Evolutionary conservation across 768 basidiomycete species (phyloP).

Genomic region (Collybia sp.): DNA sequence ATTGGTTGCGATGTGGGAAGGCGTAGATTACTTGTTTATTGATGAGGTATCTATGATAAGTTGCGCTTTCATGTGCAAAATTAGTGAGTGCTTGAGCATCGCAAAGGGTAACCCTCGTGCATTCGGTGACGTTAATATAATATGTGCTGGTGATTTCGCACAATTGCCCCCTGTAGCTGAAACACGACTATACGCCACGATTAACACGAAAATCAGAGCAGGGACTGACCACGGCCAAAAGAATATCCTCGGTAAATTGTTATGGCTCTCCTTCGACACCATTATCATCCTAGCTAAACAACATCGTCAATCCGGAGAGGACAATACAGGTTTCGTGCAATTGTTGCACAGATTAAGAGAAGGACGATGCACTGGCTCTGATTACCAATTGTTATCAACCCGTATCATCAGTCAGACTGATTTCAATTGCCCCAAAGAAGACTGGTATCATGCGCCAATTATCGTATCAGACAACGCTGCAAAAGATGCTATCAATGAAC

Average conservation of each 20-base stretch:
- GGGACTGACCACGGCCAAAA: conserved; percentile 9
- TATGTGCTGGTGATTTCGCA: too few relatives aligned
- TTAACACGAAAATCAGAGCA: conserved; percentile 5
- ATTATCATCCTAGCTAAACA: conserved; percentile 21
- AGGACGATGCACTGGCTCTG: conserved; percentile 20
- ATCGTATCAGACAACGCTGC: too few relatives aligned
- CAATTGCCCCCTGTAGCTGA: conserved; percentile 33
- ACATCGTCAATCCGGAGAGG: conserved; percentile 21
- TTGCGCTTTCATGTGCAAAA: too few relatives aligned
- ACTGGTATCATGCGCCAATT: conserved; percentile 26
- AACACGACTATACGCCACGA: conserved; percentile 13
- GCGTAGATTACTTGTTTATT: too few relatives aligned
- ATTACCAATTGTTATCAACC: conserved; percentile 14
- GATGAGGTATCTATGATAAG: too few relatives aligned
- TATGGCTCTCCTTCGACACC: conserved; percentile 25
- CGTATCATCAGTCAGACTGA: conserved; percentile 2
- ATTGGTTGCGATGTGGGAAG: too few relatives aligned
- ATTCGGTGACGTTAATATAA: conserved; percentile 38
- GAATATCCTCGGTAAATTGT: conserved; percentile 20
- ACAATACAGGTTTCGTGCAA: conserved; percentile 15
- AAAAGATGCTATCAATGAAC: conserved; percentile 31
- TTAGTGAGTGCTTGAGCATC: too few relatives aligned
- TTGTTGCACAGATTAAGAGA: too few relatives aligned
- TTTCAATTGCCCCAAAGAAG: not conserved
- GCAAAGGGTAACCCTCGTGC: too few relatives aligned